phyloP scores from a whole-genome alignment of 73 alveolate genomes.

The Paramecium octaurelia region DNA sequence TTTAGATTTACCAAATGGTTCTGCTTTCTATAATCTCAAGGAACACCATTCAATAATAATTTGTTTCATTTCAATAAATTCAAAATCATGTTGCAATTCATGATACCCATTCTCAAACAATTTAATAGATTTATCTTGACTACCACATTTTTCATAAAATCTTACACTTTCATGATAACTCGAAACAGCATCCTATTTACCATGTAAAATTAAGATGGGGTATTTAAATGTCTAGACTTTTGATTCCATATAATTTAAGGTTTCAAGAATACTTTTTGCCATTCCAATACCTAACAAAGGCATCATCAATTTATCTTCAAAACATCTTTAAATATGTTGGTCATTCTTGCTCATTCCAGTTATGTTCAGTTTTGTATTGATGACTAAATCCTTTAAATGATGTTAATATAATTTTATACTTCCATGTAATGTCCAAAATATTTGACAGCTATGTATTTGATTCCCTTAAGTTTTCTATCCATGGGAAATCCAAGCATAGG shows the following conservation, averaged over 20 bases:
- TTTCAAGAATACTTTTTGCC: constrained; percentile 57
- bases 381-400: constrained; percentile 20
- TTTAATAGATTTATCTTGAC: constrained; percentile 44
- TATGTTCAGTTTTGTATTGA: constrained; percentile 34
- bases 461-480: constrained; percentile 42
- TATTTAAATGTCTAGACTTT: background rate
- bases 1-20: background rate
- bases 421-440: constrained; percentile 52
- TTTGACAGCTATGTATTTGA: constrained; percentile 27
- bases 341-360: constrained; percentile 54
- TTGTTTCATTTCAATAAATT: constrained; percentile 35
- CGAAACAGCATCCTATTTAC: constrained; percentile 37
- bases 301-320: constrained; percentile 57
- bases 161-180: constrained; percentile 4
- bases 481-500: constrained; percentile 61
- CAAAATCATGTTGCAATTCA: constrained; percentile 32
- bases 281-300: constrained; percentile 43
- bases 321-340: constrained; percentile 31
- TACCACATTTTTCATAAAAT: constrained; percentile 45
- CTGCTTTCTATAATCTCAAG: background rate
- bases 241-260: background rate
- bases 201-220: constrained; percentile 45
- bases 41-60: constrained; percentile 20
- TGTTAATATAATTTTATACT: background rate
- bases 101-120: constrained; percentile 50